Evolutionary conservation across 2,329 filamentous ascomycete species (phyloP).

Genomic region (Elsinoe perseae): DNA sequence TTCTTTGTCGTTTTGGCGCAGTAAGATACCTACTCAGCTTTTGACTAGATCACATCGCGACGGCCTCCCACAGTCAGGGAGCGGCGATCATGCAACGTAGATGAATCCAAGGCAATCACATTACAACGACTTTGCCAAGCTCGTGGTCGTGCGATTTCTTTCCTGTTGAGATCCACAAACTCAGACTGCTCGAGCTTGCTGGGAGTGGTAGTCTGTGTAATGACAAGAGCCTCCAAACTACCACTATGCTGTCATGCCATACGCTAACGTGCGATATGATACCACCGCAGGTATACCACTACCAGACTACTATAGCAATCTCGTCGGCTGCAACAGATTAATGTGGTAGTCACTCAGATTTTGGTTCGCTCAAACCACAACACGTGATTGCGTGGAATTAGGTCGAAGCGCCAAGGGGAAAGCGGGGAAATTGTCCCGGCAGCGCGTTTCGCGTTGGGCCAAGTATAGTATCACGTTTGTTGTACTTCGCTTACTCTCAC

Average conservation of each 20-base stretch:
- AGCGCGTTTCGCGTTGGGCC: constrained; percentile 6
- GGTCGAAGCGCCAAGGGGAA: not conserved
- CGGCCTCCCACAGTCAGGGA: not conserved
- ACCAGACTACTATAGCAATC: too few species aligned
- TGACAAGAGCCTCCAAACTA: too few species aligned
- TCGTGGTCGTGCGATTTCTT: not conserved
- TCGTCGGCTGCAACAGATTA: too few species aligned
- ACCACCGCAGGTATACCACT: too few species aligned
- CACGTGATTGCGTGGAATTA: not conserved
- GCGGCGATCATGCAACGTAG: constrained; percentile 2
- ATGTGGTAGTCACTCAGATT: not conserved
- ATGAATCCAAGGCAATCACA: not conserved
- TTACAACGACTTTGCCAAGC: not conserved
- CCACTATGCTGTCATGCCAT: too few species aligned
- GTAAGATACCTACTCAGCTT: constrained; percentile 5
- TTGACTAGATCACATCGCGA: constrained; percentile 3
- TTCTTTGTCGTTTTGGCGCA: constrained; percentile 6
- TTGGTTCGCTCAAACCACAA: not conserved
- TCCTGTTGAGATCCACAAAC: too few species aligned
- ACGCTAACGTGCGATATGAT: too few species aligned
- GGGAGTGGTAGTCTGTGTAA: too few species aligned
- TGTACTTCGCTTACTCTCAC: constrained; percentile 3
- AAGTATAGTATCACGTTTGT: constrained; percentile 2
- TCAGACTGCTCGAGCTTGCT: too few species aligned
- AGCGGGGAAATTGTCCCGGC: not conserved